Evolutionary conservation across 305 asterid genomes (phyloP), one percentile per base, ranked within the genome.

Genomic region (Solanum chacoense): DNA sequence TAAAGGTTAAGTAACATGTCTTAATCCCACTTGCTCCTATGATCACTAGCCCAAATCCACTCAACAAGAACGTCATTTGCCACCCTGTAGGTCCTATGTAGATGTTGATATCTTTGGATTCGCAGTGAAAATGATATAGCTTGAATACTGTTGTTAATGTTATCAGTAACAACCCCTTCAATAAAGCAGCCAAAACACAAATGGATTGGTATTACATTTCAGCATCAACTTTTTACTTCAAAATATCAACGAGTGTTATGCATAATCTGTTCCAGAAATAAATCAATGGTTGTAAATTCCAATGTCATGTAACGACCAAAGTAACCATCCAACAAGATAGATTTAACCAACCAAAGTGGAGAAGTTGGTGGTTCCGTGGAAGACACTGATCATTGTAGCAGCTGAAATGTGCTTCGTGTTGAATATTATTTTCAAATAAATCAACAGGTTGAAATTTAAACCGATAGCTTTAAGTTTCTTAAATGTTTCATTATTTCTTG

Each of bases 21-120:
- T 97, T 90, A 87, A 96, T 95, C 11, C 94, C 93, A 11, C 95
- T 94, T 5, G 97, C 98, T 0, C 98, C 98, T 50, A 50, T 50
- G 65, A 50, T 50, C 65, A 50, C 65, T 50, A 16, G 65, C 65
- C 65, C 65, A 50, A 96, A 94, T 3, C 95, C 96, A 80, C 88
- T 22, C 4, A 93, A 78, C 14, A 96, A 91, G 35, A 95, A 91
- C 0, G 88, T 85, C 88, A 91, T 71, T 85, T 95, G 96, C 88
- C 95, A 88, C 3, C 96, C 32, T 0, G 93, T 93, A 13, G 97
- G 91, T 2, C 93, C 93, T 10, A 86, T 40, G 32, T 29, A 29
- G 3, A 76, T 73, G 71, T 37, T 88, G 9, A 3, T 85, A 4
- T 87, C 91, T 5, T 89, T 88, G 2, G 85, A 36, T 1, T 89